Conservation (phyloP, 2,329 filamentous ascomycete genomes). For the Fusarium succisae region DNA sequence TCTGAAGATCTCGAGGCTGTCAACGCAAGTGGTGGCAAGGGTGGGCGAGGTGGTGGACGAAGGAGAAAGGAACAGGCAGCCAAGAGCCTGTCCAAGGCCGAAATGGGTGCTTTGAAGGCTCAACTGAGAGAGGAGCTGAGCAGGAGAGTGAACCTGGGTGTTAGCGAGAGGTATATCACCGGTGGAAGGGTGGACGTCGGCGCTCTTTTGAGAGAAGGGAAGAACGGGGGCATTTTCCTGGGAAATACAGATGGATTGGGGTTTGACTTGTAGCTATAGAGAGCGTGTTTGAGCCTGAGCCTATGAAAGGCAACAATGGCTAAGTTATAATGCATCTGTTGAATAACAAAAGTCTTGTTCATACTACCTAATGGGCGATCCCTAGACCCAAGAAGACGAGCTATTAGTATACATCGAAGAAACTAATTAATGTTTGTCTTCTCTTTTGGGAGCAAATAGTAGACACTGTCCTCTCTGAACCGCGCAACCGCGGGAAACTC, state of each 20-base stretch:
- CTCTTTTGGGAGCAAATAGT: neutral
- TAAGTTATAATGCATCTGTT: neutral
- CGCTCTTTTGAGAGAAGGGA: conserved; percentile 70
- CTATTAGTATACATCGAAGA: neutral
- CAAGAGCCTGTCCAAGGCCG: conserved; percentile 73
- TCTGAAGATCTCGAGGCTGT: conserved; percentile 88
- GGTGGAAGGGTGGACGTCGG: conserved; percentile 86
- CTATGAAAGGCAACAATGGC: neutral
- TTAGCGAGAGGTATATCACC: conserved; percentile 87
- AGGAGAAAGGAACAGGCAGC: conserved; percentile 80
- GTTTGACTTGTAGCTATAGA: conserved; percentile 39
- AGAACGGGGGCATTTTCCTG: conserved; percentile 56
- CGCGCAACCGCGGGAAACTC: conserved; percentile 16
- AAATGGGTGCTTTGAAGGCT: conserved; percentile 74
- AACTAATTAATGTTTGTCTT: neutral
- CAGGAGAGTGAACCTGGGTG: conserved; percentile 83
- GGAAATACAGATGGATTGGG: conserved; percentile 53
- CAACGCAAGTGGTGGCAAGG: conserved; percentile 69
- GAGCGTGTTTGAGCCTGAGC: neutral
- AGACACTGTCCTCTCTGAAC: neutral
- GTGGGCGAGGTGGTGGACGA: conserved; percentile 76
- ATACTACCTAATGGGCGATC: neutral
- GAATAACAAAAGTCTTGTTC: conserved; percentile 2
- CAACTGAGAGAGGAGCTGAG: conserved; percentile 77
- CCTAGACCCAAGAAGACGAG: neutral